Percentiles rank a stretch among this genome's conserved stretches.
phyloP scores from a whole-genome alignment of 2,329 filamentous ascomycete genomes.

The Paecilomyces formosus region DNA sequence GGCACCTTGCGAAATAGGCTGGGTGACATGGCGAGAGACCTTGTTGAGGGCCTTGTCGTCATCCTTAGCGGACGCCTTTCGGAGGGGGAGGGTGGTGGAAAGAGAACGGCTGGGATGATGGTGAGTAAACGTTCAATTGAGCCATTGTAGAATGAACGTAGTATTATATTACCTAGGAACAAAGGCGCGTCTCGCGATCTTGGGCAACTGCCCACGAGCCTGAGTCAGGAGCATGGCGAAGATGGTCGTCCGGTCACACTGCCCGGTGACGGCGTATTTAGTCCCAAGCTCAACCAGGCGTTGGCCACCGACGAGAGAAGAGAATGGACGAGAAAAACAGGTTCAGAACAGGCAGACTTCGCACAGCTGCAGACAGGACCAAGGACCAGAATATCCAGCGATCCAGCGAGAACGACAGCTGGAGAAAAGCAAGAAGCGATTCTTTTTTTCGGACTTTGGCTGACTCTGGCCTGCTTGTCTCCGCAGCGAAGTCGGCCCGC shows the following conservation, averaged over 20 bases:
- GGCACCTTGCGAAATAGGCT: slow-evolving; percentile 95
- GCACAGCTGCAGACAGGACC: background rate
- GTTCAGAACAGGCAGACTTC: background rate
- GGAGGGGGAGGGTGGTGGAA: slow-evolving; percentile 41
- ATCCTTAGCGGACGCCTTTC: slow-evolving; percentile 32
- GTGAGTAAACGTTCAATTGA: slow-evolving; percentile 3
- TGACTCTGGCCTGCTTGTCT: background rate
- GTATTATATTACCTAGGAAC: slow-evolving; percentile 5
- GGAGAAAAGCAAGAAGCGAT: background rate
- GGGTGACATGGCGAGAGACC: slow-evolving; percentile 77
- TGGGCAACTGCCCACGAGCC: slow-evolving; percentile 21
- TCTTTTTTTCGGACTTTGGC: background rate
- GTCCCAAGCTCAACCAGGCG: background rate
- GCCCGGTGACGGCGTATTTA: background rate
- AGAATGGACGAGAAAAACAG: background rate
- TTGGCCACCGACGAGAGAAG: background rate
- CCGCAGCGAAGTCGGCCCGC: slow-evolving; percentile 2
- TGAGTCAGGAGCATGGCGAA: slow-evolving; percentile 21
- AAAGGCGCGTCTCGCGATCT: slow-evolving; percentile 15
- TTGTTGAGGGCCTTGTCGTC: slow-evolving; percentile 62
- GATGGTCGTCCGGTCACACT: background rate
- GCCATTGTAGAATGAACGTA: slow-evolving; percentile 4
- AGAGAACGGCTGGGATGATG: slow-evolving; percentile 21
- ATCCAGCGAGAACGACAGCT: no score
- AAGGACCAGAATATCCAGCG: no score